phyloP scores from a whole-genome alignment of 805 yeast species.

The Metschnikowia amazonensis region DNA sequence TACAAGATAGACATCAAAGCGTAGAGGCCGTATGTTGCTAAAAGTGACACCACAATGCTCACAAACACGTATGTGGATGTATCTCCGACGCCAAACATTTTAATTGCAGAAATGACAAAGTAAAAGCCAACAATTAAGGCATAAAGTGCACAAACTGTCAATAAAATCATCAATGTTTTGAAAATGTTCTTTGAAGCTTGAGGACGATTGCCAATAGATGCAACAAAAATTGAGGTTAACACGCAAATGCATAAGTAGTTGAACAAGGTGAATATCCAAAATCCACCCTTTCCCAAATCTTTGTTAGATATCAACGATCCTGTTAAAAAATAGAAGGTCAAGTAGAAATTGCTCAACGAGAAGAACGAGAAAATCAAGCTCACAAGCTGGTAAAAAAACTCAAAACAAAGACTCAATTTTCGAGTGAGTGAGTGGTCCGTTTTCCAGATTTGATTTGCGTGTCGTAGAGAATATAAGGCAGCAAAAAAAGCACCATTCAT shows the following conservation, averaged over 20 bases:
- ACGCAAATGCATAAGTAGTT: constrained; percentile 81
- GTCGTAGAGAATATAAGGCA: constrained; percentile 25
- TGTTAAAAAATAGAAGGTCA: constrained; percentile 27
- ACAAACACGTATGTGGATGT: constrained; percentile 51
- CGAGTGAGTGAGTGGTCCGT: constrained; percentile 23
- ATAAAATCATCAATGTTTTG: constrained; percentile 62
- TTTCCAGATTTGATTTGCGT: constrained; percentile 23
- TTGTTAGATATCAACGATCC: constrained; percentile 49
- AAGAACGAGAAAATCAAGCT: constrained; percentile 24
- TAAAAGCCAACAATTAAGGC: constrained; percentile 79
- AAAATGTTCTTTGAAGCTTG: constrained; percentile 88
- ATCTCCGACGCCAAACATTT: constrained; percentile 38
- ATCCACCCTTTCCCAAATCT: constrained; percentile 66
- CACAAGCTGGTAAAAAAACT: constrained; percentile 24
- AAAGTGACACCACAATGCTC: constrained; percentile 76
- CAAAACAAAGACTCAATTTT: constrained; percentile 24
- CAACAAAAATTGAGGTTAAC: constrained; percentile 81
- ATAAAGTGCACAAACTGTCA: constrained; percentile 77
- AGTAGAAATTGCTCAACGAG: constrained; percentile 27
- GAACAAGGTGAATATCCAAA: constrained; percentile 77
- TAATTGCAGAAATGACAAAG: constrained; percentile 59
- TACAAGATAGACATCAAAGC: constrained; percentile 76
- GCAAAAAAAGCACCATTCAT: constrained; percentile 31
- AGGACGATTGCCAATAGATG: constrained; percentile 96
- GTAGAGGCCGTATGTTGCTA: constrained; percentile 91